Conservation (phyloP, 1,284 basidiomycete species). For the Malassezia dermatis region DNA sequence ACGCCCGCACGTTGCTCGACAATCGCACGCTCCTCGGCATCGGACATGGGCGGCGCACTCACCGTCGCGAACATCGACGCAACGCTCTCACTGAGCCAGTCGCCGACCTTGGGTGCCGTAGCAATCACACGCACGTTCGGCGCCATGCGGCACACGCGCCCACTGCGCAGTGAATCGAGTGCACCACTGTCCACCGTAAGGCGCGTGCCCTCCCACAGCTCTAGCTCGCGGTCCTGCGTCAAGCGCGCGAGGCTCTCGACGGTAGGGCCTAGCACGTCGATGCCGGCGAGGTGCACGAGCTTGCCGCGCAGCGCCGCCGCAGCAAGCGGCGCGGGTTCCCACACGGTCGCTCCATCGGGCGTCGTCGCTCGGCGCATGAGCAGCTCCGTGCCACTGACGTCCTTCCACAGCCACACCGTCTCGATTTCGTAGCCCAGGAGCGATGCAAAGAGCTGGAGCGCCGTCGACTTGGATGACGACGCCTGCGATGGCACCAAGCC, state of each 20-base stretch:
- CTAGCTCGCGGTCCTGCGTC: conserved; percentile 40
- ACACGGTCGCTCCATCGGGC: conserved; percentile 39
- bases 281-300: conserved; percentile 48
- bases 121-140: conserved; percentile 46
- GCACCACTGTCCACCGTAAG: conserved; percentile 1
- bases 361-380: conserved; percentile 42
- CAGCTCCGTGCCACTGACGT: conserved; percentile 47
- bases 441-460: conserved; percentile 44
- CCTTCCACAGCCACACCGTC: conserved; percentile 48
- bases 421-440: conserved; percentile 48
- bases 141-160: conserved; percentile 20
- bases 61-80: conserved; percentile 43
- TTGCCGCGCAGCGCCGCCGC: conserved; percentile 44
- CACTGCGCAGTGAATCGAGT: not conserved
- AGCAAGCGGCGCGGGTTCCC: conserved; percentile 42
- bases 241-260: conserved; percentile 38
- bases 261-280: conserved; percentile 48
- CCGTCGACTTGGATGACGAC: conserved; percentile 47
- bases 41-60: conserved; percentile 45
- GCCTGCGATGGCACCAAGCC: conserved; percentile 22
- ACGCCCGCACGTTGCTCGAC: conserved; percentile 22
- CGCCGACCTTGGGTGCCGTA: conserved; percentile 35
- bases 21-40: conserved; percentile 40
- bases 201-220: conserved; percentile 43
- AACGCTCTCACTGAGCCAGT: conserved; percentile 48